A percentile compares a stretch with the other conserved stretches of the same genome.
Conservation (phyloP, 228 moss, liverwort and hornwort species). For the Sphagnum magellanicum region DNA sequence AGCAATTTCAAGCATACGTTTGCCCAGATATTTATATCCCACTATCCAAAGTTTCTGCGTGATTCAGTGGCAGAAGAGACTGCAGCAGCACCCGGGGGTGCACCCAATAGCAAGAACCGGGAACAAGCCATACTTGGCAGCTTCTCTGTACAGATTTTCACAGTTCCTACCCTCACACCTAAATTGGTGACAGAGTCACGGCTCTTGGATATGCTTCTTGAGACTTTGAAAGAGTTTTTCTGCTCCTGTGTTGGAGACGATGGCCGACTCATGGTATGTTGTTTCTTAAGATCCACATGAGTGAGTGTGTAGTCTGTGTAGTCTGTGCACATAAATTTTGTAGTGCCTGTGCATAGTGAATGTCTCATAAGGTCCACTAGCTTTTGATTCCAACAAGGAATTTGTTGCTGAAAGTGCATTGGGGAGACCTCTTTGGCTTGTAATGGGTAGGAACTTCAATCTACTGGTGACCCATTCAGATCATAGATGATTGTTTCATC, state of each 20-base stretch:
- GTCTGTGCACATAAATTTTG: too few species aligned
- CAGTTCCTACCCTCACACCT: slow-evolving; percentile 82
- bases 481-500: too few species aligned
- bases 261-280: slow-evolving; percentile 70
- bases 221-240: slow-evolving; percentile 67
- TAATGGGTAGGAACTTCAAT: too few species aligned
- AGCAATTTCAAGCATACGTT: slow-evolving; percentile 77
- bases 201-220: slow-evolving; percentile 87
- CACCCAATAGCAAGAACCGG: slow-evolving; percentile 37
- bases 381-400: too few species aligned
- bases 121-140: slow-evolving; percentile 56
- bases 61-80: slow-evolving; percentile 56
- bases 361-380: too few species aligned
- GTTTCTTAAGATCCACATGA: neutral
- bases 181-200: slow-evolving; percentile 75
- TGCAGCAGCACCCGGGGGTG: slow-evolving; percentile 24
- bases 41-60: slow-evolving; percentile 70
- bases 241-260: slow-evolving; percentile 74
- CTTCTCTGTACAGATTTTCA: slow-evolving; percentile 93
- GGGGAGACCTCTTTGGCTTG: too few species aligned
- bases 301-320: neutral
- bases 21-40: slow-evolving; percentile 67
- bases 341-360: too few species aligned
- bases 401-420: too few species aligned
- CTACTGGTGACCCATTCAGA: too few species aligned